Evolutionary conservation across 192 early-diverging fungal genomes (phyloP), one percentile per base, ranked within the genome.

Genomic region (Coemansia sp.): DNA sequence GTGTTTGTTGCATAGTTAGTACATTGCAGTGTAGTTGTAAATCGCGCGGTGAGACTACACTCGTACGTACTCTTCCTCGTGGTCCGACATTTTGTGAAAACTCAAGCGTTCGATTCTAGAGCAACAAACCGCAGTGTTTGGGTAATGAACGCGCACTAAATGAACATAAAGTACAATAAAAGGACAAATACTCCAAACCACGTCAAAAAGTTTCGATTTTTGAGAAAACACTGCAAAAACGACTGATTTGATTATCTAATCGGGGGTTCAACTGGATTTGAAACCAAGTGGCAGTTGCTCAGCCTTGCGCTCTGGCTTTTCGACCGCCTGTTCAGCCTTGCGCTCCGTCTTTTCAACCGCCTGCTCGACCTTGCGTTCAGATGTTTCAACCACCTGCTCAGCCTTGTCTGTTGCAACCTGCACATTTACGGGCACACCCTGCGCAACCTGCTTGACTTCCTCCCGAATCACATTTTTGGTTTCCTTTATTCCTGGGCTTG

Each of bases 61-160:
- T 53, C 19, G 23, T 22, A 65, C 61, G 55, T 72, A 66, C 63
- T 72, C 69, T 24, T 70, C 60, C 60, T 70, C 73, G 68, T 70
- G 60, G 68, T 75, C 73, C 19, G 73, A 75, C 73, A 75, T 75
- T 52, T 50, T 50, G 50, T n/a, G 21, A 15, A 39, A 15, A 37
- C 48, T 49, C 32, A 35, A 35, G 32, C 19, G 48, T 19, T 49
- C 15, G 41, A n/a, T 45, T 45, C 41, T 15, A 45, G 41, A 45
- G 41, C 41, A n/a, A 15, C 41, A 45, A 45, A 45, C 11, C 15
- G 41, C 32, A 8, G 8, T 21, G 32, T 35, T 35, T 35, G 15
- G 41, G 14, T 15, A 41, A 45, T 45, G 14, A 19, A 52, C 15
- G 21, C 21, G 11, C 51, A 52, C 51, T 17, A 52, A 52, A 11